Evolutionary conservation across 164 flowering plant genomes (phyloP).

Genomic region (Paratinospora sagittata): DNA sequence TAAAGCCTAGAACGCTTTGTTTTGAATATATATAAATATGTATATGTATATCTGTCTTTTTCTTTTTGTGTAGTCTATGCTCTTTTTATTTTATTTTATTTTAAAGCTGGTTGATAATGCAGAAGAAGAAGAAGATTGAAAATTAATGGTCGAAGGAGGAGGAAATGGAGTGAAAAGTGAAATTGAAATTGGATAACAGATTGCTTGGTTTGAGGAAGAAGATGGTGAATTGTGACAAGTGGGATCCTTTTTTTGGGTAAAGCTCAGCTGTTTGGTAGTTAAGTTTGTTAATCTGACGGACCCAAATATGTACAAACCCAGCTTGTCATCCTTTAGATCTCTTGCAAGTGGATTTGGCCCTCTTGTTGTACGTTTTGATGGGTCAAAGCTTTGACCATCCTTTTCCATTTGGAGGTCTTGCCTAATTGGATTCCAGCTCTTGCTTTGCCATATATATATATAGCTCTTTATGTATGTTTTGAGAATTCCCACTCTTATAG

Average conservation of each 20-base stretch:
- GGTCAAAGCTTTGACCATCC: no score
- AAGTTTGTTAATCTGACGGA: not conserved
- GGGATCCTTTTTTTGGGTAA: not conserved
- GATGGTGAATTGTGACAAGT: constrained; percentile 12
- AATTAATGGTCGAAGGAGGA: no score
- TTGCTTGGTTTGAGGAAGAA: constrained; percentile 20
- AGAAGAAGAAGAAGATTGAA: no score
- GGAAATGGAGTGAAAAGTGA: not conserved
- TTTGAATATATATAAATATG: not conserved
- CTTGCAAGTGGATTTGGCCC: no score
- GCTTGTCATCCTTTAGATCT: not conserved
- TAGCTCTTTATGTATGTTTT: no score
- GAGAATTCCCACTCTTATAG: not conserved
- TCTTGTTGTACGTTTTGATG: no score
- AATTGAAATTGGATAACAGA: constrained; percentile 15
- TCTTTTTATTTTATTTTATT: no score
- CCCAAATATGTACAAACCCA: constrained; percentile 3
- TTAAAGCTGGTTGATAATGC: no score
- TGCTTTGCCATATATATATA: no score
- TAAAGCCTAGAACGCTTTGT: not conserved
- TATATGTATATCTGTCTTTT: constrained; percentile 1
- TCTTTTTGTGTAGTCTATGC: no score
- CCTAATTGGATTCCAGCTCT: no score
- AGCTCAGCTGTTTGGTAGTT: constrained; percentile 5
- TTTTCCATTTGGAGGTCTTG: no score